A percentile compares a stretch with the other conserved stretches of the same genome.
Conservation (phyloP, 2,329 filamentous ascomycete genomes). For the Lachnellula occidentalis region DNA sequence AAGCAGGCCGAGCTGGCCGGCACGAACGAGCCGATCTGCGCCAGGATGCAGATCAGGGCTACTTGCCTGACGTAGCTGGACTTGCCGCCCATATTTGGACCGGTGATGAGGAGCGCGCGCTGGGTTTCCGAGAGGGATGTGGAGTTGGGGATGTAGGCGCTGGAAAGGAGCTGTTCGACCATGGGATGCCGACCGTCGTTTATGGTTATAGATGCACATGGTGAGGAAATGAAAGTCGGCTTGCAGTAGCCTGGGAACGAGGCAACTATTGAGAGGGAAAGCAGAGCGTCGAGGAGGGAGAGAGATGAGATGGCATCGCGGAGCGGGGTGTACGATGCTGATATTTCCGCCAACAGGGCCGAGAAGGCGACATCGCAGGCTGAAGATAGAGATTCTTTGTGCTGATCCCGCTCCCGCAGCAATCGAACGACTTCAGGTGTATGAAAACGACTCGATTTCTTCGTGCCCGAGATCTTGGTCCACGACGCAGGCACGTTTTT, state of each 20-base stretch:
- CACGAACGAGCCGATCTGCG: conserved; percentile 91
- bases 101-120: conserved; percentile 64
- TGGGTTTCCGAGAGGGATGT: conserved; percentile 62
- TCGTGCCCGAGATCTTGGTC: conserved; percentile 92
- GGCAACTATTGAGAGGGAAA: conserved; percentile 80
- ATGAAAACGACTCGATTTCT: conserved; percentile 87
- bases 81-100: conserved; percentile 98
- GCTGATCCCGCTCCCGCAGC: conserved; percentile 83
- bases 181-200: conserved; percentile 82
- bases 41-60: conserved; percentile 87
- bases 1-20: conserved; percentile 70
- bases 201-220: conserved; percentile 57
- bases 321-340: conserved; percentile 79
- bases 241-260: conserved; percentile 82
- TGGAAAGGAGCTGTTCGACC: conserved; percentile 83
- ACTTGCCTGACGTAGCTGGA: conserved; percentile 94
- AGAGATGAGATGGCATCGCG: conserved; percentile 84
- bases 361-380: conserved; percentile 83
- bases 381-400: conserved; percentile 87
- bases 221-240: conserved; percentile 60
- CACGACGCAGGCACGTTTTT: conserved; percentile 90
- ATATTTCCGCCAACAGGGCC: conserved; percentile 65
- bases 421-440: conserved; percentile 83
- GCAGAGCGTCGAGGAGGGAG: conserved; percentile 81
- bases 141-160: conserved; percentile 87